Base-by-base conservation (phyloP, 2,329 filamentous ascomycete species). In the Parascedosporium putredinis region DNA sequence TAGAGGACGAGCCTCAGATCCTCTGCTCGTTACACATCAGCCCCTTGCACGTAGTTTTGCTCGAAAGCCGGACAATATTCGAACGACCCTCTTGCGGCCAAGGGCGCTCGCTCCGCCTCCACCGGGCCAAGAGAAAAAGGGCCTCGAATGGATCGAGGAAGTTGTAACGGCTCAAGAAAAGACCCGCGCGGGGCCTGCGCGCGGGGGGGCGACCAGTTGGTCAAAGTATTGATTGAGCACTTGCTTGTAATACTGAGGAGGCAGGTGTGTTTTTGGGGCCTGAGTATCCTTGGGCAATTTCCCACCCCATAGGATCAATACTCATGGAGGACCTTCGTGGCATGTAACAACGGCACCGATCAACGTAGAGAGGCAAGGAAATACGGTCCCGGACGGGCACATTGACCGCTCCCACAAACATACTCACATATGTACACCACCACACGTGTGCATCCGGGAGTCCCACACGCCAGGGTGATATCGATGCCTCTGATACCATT, bases 21-120 rank as follows among this genome's bases (percentile, higher is more conserved):
- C 34, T 47, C n/a, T 47, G 31, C 45, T 16, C 24, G 45, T 47
- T 47, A 38, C 45, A 38, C 45, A 47, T 47, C 45, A 47, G 12
- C 45, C 45, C 29, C 20, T 33, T 47, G 45, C 29, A 34, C 45
- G 22, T 36, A 33, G 22, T 34, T 20, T 42, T 20, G 45, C 36
- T 31, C 18, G 45, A 47, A 34, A 38, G 31, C 43, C 10, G 38
- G n/a, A 12, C 38, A 20, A 42, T 42, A 20, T 10, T 45, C 24
- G 24, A 33, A 27, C 14, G 25, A 25, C 20, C 16, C 38, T 20
- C 22, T 25, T n/a, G n/a, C n/a, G n/a, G n/a, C n/a, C n/a, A n/a
- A n/a, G n/a, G n/a, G n/a, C n/a, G n/a, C n/a, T n/a, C n/a, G n/a
- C n/a, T n/a, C n/a, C n/a, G n/a, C n/a, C n/a, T n/a, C n/a, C n/a